These are phyloP conservation scores for Venturia carpophila DNA, from an alignment of 2,329 filamentous ascomycete species.

Conservation along the genomic window DNA sequence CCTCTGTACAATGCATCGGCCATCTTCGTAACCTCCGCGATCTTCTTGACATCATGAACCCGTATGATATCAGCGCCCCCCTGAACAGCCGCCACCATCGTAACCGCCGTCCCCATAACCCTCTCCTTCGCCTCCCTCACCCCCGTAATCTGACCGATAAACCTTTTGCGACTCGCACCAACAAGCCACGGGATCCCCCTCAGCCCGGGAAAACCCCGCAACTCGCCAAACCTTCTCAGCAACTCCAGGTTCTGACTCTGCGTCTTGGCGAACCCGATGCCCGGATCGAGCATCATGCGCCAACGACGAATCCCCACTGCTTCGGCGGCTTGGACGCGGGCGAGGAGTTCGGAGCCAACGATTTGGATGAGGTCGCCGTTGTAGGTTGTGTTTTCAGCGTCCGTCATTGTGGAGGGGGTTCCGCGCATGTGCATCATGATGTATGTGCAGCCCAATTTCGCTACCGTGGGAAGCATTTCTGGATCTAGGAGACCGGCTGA, in stretches of 20 bases:
- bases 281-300: constrained; percentile 91
- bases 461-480: constrained; percentile 75
- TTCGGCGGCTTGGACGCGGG: constrained; percentile 67
- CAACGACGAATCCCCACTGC: constrained; percentile 77
- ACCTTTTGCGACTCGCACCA: constrained; percentile 80
- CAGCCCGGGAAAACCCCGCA: constrained; percentile 46
- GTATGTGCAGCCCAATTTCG: constrained; percentile 68
- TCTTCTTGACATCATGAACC: constrained; percentile 84
- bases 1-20: constrained; percentile 81
- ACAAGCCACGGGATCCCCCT: constrained; percentile 77
- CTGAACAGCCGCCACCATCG: constrained; percentile 74
- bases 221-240: constrained; percentile 56
- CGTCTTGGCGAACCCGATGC: constrained; percentile 88
- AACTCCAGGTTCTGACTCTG: constrained; percentile 73
- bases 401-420: constrained; percentile 72
- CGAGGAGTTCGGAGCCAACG: constrained; percentile 59
- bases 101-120: constrained; percentile 78
- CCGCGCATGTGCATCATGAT: constrained; percentile 92
- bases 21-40: constrained; percentile 77
- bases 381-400: constrained; percentile 53
- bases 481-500: constrained; percentile 64
- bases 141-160: constrained; percentile 76
- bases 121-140: constrained; percentile 63
- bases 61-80: constrained; percentile 87
- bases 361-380: constrained; percentile 57